phyloP scores from a whole-genome alignment of 2,329 filamentous ascomycete genomes.

The Fusarium caatingaense region DNA sequence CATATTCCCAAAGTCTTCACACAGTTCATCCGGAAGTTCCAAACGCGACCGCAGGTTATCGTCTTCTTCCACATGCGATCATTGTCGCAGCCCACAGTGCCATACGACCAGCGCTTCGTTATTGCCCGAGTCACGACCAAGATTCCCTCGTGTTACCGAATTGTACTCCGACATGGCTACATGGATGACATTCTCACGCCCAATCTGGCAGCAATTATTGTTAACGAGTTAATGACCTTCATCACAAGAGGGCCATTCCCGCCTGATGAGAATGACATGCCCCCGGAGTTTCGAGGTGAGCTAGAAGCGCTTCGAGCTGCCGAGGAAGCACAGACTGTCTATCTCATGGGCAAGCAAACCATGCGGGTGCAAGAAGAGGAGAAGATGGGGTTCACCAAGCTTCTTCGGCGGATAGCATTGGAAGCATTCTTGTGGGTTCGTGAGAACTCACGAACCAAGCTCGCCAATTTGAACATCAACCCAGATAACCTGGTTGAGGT shows the following conservation, averaged over 20 bases:
- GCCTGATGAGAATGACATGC: constrained; percentile 42
- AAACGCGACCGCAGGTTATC: constrained; percentile 73
- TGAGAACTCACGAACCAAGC: constrained; percentile 74
- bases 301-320: constrained; percentile 59
- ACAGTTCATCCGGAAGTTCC: constrained; percentile 79
- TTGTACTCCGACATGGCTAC: constrained; percentile 78
- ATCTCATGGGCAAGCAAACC: constrained; percentile 71
- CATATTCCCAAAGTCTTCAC: constrained; percentile 62
- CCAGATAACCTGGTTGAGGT: constrained; percentile 73
- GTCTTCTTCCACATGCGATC: constrained; percentile 80
- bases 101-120: constrained; percentile 60
- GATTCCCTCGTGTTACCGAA: constrained; percentile 73
- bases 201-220: constrained; percentile 66
- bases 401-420: constrained; percentile 61
- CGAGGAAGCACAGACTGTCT: constrained; percentile 62
- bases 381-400: constrained; percentile 49
- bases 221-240: constrained; percentile 69
- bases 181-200: constrained; percentile 76
- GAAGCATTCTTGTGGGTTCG: constrained; percentile 71
- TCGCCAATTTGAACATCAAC: constrained; percentile 65
- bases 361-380: constrained; percentile 59
- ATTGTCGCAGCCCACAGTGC: constrained; percentile 67
- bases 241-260: constrained; percentile 53
- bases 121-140: constrained; percentile 55
- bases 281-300: constrained; percentile 50